Percentiles rank a stretch among this genome's conserved stretches.
Evolutionary conservation across 2,329 filamentous ascomycete genomes (phyloP).

Genomic region (Curvularia spicifera): DNA sequence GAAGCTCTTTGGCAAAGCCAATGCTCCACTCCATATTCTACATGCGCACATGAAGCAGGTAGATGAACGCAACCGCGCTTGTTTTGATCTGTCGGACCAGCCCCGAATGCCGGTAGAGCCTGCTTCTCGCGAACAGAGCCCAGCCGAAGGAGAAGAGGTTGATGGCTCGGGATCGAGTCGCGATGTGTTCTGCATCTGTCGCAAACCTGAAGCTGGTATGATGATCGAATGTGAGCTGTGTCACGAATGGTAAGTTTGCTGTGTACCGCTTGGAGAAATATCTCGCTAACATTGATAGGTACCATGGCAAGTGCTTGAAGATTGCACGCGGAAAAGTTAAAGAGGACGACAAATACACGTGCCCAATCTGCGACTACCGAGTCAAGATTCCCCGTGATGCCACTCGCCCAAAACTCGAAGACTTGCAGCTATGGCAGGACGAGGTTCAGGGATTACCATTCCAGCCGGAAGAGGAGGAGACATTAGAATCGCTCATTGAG

Average conservation of each 20-base stretch:
- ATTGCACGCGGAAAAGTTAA: slow-evolving; percentile 97
- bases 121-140: slow-evolving; percentile 79
- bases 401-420: slow-evolving; percentile 91
- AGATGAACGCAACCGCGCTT: slow-evolving; percentile 83
- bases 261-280: not conserved
- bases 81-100: slow-evolving; percentile 89
- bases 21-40: slow-evolving; percentile 93
- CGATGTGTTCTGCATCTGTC: slow-evolving; percentile 97
- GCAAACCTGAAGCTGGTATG: slow-evolving; percentile 91
- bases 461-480: slow-evolving; percentile 92
- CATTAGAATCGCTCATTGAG: slow-evolving; percentile 83
- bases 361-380: slow-evolving; percentile 96
- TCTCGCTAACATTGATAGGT: slow-evolving; percentile 64
- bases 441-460: slow-evolving; percentile 84
- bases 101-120: slow-evolving; percentile 91
- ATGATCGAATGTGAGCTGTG: slow-evolving; percentile 99
- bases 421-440: slow-evolving; percentile 81
- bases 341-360: slow-evolving; percentile 97
- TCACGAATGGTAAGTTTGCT: slow-evolving; percentile 81
- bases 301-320: slow-evolving; percentile 97
- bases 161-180: slow-evolving; percentile 59
- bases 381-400: slow-evolving; percentile 97
- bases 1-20: slow-evolving; percentile 97
- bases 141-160: slow-evolving; percentile 56
- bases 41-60: slow-evolving; percentile 95